These are phyloP conservation scores for Saussurea involucrata DNA, from an alignment of 129 eudicot species.

Conservation along the genomic window DNA sequence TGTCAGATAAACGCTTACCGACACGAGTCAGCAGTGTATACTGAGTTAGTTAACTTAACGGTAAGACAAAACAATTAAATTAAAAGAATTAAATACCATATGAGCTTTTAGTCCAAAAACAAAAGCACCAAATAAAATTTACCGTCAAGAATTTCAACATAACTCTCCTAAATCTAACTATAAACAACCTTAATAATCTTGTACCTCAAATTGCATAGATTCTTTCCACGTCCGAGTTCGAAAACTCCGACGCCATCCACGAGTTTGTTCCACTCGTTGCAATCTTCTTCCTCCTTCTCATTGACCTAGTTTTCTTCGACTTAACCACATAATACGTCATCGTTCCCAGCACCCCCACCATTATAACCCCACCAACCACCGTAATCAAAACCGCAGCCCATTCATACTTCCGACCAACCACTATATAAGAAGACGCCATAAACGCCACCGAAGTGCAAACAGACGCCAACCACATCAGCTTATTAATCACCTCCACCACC, in stretches of 20 bases:
- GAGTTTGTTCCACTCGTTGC: slow-evolving; percentile 68
- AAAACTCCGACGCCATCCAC: slow-evolving; percentile 57
- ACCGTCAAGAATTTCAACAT: not conserved
- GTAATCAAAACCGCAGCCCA: slow-evolving; percentile 68
- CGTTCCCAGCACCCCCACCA: slow-evolving; percentile 66
- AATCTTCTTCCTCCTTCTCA: slow-evolving; percentile 54
- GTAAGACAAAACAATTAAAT: not conserved
- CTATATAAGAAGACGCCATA: slow-evolving; percentile 65
- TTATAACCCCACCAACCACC: slow-evolving; percentile 63
- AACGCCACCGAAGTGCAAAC: slow-evolving; percentile 77
- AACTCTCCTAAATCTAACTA: slow-evolving; percentile 6
- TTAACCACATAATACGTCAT: slow-evolving; percentile 62
- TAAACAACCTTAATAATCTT: not conserved
- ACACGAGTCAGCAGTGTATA: too few relatives aligned
- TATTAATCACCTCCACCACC: slow-evolving; percentile 63
- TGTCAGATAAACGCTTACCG: too few relatives aligned
- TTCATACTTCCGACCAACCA: slow-evolving; percentile 52
- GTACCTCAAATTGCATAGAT: slow-evolving; percentile 59
- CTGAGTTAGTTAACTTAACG: too few relatives aligned
- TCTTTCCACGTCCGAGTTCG: slow-evolving; percentile 59
- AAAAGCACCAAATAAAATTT: not conserved
- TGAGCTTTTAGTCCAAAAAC: not conserved
- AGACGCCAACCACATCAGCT: slow-evolving; percentile 77
- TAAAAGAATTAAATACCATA: not conserved
- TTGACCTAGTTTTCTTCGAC: slow-evolving; percentile 55